Evolutionary conservation across 208 protist genomes (phyloP).

Genomic region (Crithidia acanthocephali): DNA sequence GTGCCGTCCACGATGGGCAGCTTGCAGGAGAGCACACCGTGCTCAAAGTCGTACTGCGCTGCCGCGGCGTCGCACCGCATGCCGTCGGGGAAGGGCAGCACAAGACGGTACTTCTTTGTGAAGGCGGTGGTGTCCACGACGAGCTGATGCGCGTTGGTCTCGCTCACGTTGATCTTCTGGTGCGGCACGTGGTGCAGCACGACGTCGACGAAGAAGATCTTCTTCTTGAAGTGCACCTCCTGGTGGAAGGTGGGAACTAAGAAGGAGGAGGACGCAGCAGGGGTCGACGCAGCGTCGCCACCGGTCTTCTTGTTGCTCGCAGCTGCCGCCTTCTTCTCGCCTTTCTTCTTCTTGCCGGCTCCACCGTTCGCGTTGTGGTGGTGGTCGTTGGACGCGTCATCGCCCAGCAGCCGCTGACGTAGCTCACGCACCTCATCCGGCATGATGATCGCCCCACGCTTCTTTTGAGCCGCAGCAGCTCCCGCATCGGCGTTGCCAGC

Average conservation of each 20-base stretch:
- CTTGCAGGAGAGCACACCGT: slow-evolving; percentile 66
- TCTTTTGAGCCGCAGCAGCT: slow-evolving; percentile 24
- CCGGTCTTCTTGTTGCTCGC: slow-evolving; percentile 14
- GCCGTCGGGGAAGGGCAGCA: slow-evolving; percentile 71
- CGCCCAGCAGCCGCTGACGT: slow-evolving; percentile 41
- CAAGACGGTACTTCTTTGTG: slow-evolving; percentile 86
- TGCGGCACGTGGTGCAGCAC: slow-evolving; percentile 81
- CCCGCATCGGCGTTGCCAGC: background rate
- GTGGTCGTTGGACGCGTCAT: background rate
- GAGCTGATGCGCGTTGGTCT: slow-evolving; percentile 53
- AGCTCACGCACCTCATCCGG: slow-evolving; percentile 76
- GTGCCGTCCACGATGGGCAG: slow-evolving; percentile 71
- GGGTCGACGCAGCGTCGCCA: background rate
- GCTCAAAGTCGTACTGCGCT: slow-evolving; percentile 61
- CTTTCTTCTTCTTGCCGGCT: slow-evolving; percentile 7
- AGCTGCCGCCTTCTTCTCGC: slow-evolving; percentile 15
- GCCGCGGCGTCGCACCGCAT: slow-evolving; percentile 53
- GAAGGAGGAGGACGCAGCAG: slow-evolving; percentile 23
- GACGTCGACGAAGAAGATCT: slow-evolving; percentile 76
- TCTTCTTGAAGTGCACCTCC: slow-evolving; percentile 87
- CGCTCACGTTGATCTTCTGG: slow-evolving; percentile 71
- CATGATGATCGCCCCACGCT: slow-evolving; percentile 71
- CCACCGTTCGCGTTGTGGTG: background rate
- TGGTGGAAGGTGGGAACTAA: slow-evolving; percentile 60
- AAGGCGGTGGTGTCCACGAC: slow-evolving; percentile 78